Evolutionary conservation across 176 grass and related monocot genomes (phyloP), one percentile per base, ranked within the genome.

Genomic region (Saccharum officinarum): DNA sequence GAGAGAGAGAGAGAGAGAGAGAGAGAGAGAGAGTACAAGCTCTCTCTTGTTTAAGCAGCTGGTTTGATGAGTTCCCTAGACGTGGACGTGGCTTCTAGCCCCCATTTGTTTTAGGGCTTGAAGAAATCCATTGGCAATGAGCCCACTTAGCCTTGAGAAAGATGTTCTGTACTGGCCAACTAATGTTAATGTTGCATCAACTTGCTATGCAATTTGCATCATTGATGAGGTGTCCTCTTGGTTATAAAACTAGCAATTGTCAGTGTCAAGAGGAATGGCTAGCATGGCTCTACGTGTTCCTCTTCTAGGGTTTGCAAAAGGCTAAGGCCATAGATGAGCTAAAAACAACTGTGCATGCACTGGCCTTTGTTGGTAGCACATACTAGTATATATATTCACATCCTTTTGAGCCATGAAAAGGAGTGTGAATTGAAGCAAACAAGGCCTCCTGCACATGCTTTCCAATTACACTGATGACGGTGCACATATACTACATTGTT

Each of bases 151-250:
- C 65, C 61, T 67, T 76, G 79, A 41, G 82, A 67, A 67, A 78
- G 42, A 39, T n/a, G 36, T 31, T 41, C 44, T 75, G 65, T 75
- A 82, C 61, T 46, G 25, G 6, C 44, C 18, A 82, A 28, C 54
- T 12, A 82, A 86, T 86, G 88, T 8, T 82, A 45, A 86, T 60
- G 20, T 59, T 59, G 31, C 80, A 80, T 61, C 89, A 90, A 87
- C 47, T 90, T 90, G 89, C n/a, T 62, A 69, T 71, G 30, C 84
- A 75, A 84, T 83, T 83, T 83, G 80, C 89, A 68, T 75, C 84
- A 75, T 63, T 22, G 61, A 62, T 84, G 80, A 83, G 84, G 84
- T 87, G 89, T 84, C 84, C 68, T 50, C 44, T 15, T 65, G 45
- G 67, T 83, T 86, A 83, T 87, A 83, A 83, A 86, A 87, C 38